phyloP scores from a whole-genome alignment of 208 protist genomes.

The Acanthamoeba triangularis region DNA sequence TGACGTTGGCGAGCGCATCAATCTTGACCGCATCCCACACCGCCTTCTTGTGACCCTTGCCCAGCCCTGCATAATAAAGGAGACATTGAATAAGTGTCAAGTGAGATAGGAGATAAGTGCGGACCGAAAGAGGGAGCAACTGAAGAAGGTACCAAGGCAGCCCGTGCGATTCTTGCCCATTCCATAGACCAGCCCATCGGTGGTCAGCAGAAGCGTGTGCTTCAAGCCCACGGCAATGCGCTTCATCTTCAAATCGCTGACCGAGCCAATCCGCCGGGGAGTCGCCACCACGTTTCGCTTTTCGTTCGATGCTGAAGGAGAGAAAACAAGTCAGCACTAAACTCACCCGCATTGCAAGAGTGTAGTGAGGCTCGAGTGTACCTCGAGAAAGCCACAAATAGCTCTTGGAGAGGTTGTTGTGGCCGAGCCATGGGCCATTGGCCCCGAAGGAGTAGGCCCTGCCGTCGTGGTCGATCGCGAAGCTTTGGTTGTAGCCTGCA shows the following conservation, averaged over 20 bases:
- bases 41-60: neutral
- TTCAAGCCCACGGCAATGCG: constrained; percentile 14
- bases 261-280: neutral
- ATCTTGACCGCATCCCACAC: constrained; percentile 8
- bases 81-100: no score
- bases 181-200: neutral
- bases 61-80: neutral
- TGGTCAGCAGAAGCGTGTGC: constrained; percentile 39
- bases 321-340: neutral
- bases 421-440: constrained; percentile 47
- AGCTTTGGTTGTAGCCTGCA: constrained; percentile 67
- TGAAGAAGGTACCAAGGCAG: neutral
- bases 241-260: neutral
- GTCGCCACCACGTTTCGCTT: neutral
- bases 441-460: constrained; percentile 29
- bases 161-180: constrained; percentile 5
- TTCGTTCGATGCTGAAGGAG: neutral
- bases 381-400: neutral
- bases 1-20: neutral
- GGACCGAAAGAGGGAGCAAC: neutral
- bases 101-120: neutral
- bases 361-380: neutral
- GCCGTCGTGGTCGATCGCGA: neutral
- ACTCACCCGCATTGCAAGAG: neutral
- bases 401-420: neutral